A percentile compares a stretch with the other conserved stretches of the same genome.
Evolutionary conservation across 106 monocot genomes (phyloP).

Genomic region (Apostasia shenzhenica): DNA sequence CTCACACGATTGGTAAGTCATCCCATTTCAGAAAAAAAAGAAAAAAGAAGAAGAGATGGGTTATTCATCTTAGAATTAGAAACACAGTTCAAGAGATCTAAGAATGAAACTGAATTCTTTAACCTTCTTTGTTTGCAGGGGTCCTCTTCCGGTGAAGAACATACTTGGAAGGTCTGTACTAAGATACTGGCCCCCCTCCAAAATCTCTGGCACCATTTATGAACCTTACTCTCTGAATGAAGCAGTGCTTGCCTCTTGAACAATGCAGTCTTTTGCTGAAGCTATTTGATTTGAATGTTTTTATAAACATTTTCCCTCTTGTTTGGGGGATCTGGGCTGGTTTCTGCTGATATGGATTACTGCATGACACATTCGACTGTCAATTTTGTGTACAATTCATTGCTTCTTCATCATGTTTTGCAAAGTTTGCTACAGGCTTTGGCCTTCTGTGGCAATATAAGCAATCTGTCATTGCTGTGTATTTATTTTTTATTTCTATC

Average conservation of each 20-base stretch:
- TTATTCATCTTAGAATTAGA: neutral
- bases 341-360: neutral
- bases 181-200: constrained; percentile 91
- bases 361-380: no score
- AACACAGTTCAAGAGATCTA: neutral
- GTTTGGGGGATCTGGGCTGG: neutral
- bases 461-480: no score
- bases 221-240: constrained; percentile 12
- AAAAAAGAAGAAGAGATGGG: neutral
- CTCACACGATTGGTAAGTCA: constrained; percentile 74
- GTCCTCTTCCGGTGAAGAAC: constrained; percentile 75
- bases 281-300: neutral
- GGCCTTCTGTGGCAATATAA: no score
- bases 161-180: constrained; percentile 90
- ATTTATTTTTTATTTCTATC: no score
- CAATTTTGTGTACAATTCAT: neutral
- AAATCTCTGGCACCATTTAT: constrained; percentile 71
- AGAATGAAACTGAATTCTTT: neutral
- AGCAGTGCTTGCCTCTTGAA: constrained; percentile 21
- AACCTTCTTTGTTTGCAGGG: constrained; percentile 43
- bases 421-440: no score
- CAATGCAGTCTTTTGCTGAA: neutral
- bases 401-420: neutral
- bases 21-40: neutral
- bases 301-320: neutral